Base-by-base conservation (phyloP, 208 protist genomes). In the Zelonia costaricensis region DNA sequence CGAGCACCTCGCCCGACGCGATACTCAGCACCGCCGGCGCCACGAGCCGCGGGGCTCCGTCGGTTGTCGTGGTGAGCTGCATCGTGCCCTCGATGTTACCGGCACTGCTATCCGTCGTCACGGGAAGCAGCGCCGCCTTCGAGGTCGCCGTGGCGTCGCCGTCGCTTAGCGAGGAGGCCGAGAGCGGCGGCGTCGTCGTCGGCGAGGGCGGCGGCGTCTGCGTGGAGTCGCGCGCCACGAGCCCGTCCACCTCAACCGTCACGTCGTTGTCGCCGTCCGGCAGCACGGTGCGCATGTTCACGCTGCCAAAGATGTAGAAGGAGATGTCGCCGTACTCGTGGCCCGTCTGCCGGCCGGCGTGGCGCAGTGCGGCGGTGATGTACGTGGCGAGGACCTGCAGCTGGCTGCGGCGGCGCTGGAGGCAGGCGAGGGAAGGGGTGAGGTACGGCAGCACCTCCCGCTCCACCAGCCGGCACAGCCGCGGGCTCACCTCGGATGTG, bases 181-280 rank as follows among this genome's bases (percentile, higher is more conserved):
- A 42, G 13, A 53, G 53, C 57, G 28, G 44, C 43, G 39, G 59
- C 43, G 58, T 44, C 36, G 27, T 18, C 38, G 3, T 39, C 16
- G 49, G 51, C 18, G 49, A 62, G 18, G 53, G 65, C 6, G 38
- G 70, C 42, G 49, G 58, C 33, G 57, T 62, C 44, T 49, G 39
- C 9, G 31, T 64, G 20, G 69, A 54, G 36, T 62, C 55, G 4
- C 40, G 18, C 3, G 71, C 36, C 58, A 88, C 53, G 54, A 94
- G 63, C 2, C 88, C 84, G 47, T 91, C 81, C 16, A 94, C 72
- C 65, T 91, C 85, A 28, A 94, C 62, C 23, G 88, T 94, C 20
- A 95, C 63, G 47, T 95, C 88, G 43, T 92, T 95, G 81, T 95
- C 88, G 36, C 88, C 88, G 55, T 92, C 88, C n/a, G 88, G 88